Conservation (phyloP, 805 yeast species). For the Naumovozyma dairenensis region DNA sequence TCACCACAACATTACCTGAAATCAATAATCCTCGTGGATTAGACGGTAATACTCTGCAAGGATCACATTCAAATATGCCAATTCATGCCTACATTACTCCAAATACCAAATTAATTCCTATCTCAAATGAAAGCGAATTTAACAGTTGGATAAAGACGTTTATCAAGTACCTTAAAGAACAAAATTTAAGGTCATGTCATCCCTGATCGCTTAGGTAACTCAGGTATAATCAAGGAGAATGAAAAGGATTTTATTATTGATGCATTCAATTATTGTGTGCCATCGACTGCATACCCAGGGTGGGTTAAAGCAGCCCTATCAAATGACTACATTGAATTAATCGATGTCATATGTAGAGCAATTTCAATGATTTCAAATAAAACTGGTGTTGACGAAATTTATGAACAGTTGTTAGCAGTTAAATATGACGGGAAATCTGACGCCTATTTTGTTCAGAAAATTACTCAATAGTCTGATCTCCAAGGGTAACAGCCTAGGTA, state of each 20-base stretch:
- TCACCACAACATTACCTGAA: background rate
- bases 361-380: background rate
- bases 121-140: background rate
- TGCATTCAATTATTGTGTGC: conserved; percentile 1
- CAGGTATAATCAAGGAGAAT: background rate
- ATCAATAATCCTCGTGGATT: background rate
- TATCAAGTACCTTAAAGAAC: background rate
- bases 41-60: background rate
- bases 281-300: conserved; percentile 1
- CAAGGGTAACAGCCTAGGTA: background rate
- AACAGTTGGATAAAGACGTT: background rate
- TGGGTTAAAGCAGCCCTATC: background rate
- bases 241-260: background rate
- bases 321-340: conserved; percentile 1
- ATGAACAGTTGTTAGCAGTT: background rate
- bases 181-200: background rate
- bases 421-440: conserved; percentile 3
- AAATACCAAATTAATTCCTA: conserved; percentile 3
- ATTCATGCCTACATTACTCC: background rate
- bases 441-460: conserved; percentile 1
- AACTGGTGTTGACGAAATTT: background rate
- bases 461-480: background rate
- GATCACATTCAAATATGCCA: background rate
- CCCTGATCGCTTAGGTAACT: conserved; percentile 1
- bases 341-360: conserved; percentile 1